Percentiles rank a stretch among this genome's conserved stretches.
phyloP scores from a whole-genome alignment of 108 stramenopile genomes.

The Epithemia pelagica region DNA sequence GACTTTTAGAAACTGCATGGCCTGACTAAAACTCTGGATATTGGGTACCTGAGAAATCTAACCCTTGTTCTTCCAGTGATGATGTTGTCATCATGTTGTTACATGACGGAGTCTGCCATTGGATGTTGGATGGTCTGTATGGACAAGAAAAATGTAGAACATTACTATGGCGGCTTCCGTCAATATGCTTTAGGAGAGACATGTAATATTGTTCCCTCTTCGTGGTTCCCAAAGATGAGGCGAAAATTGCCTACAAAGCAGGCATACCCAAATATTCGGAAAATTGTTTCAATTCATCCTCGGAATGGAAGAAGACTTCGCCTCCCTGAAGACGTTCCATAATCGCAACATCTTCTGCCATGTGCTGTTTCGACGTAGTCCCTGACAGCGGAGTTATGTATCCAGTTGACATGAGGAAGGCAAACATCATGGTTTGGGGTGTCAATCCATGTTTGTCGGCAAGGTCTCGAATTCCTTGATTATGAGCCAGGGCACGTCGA shows the following conservation, averaged over 20 bases:
- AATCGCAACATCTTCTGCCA: conserved; percentile 79
- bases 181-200: no score
- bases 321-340: conserved; percentile 65
- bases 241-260: conserved; percentile 10
- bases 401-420: conserved; percentile 75
- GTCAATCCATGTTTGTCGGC: conserved; percentile 49
- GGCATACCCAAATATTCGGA: conserved; percentile 39
- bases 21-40: no score
- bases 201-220: no score
- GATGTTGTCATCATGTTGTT: no score
- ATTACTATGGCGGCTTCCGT: no score
- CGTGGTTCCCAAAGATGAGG: no score
- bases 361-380: conserved; percentile 59
- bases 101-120: no score
- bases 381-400: conserved; percentile 69
- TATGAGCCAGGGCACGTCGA: conserved; percentile 34
- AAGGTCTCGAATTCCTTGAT: conserved; percentile 24
- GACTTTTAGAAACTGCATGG: no score
- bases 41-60: no score
- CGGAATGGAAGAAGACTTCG: conserved; percentile 37
- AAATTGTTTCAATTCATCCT: conserved; percentile 24
- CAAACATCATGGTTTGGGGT: conserved; percentile 76
- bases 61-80: no score
- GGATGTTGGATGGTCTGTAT: no score
- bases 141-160: no score